phyloP scores from a whole-genome alignment of 2,329 filamentous ascomycete species.

The Plectosphaerella sp. region DNA sequence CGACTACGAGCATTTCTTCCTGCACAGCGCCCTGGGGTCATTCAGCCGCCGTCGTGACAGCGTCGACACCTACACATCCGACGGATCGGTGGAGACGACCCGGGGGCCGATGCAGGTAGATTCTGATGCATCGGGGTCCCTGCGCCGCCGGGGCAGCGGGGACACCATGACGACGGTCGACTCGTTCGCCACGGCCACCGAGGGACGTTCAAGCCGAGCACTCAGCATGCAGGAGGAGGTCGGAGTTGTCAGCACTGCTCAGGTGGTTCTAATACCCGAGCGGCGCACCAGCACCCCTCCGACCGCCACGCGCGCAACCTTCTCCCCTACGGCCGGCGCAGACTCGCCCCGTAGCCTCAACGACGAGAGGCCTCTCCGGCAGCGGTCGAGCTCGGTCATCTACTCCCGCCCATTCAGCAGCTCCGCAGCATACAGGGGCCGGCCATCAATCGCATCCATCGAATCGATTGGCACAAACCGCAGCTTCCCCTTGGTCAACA shows the following conservation, averaged over 20 bases:
- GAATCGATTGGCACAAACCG: conserved; percentile 55
- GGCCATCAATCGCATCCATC: conserved; percentile 53
- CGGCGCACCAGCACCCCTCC: conserved; percentile 8
- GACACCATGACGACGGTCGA: conserved; percentile 47
- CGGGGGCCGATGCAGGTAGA: conserved; percentile 36
- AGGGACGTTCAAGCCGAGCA: conserved; percentile 37
- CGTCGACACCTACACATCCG: conserved; percentile 51
- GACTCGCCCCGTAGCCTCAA: conserved; percentile 9
- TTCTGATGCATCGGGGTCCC: conserved; percentile 5
- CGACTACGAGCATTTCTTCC: conserved; percentile 93
- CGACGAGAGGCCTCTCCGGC: conserved; percentile 11
- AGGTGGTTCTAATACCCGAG: conserved; percentile 5
- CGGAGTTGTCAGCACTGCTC: conserved; percentile 1
- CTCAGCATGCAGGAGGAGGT: conserved; percentile 15
- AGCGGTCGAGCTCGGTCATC: conserved; percentile 26
- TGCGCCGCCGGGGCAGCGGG: conserved; percentile 37
- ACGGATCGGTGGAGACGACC: conserved; percentile 59
- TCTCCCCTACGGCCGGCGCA: conserved; percentile 20
- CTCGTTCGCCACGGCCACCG: conserved; percentile 53
- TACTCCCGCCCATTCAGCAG: conserved; percentile 37
- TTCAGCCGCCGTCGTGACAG: conserved; percentile 54
- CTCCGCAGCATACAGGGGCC: conserved; percentile 37
- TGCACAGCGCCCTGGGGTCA: conserved; percentile 85
- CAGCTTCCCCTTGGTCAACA: conserved; percentile 59
- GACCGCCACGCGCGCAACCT: conserved; percentile 10